Base-by-base conservation (phyloP, 306 rosid genomes). In the Cyamopsis tetragonoloba region DNA sequence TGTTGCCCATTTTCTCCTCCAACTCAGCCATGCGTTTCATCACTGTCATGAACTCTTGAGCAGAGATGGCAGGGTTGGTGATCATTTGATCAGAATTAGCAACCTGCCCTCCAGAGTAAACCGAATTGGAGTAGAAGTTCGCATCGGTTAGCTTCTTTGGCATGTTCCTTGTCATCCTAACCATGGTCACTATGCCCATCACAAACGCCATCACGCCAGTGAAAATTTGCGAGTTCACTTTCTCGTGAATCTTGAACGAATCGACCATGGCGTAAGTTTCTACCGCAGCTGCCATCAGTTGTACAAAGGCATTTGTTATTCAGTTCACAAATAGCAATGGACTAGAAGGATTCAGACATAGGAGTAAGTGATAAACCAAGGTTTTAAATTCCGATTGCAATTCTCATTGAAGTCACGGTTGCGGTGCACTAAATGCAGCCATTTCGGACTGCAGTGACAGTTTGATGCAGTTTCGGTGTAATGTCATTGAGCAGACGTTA, bases 21-120 rank as follows among this genome's bases (percentile, higher is more conserved):
- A 92, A 66, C 47, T 87, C 96, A 32, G 92, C 91, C 89, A 92
- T 89, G 70, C 96, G 95, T 66, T 89, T 89, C 81, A 87, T 72
- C 43, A 85, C 88, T 20, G 87, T 65, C 91, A 83, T 82, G 80
- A 78, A 80, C 46, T 85, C 92, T 23, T 72, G 60, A 15, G 71
- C 56, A 11, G 87, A 67, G 63, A 88, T 77, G 72, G 76, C 39
- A 35, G 82, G 72, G 7, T 18, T 44, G 12, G 86, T 44, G 12
- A 85, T 76, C 68, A 80, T 66, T 32, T 76, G 64, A 11, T 80
- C 73, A 20, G 69, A 62, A n/a, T 65, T 47, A 39, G 71, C 10
- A 10, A 3, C 30, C 64, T 80, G 72, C 3, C 37, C 60, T 2
- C 28, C 77, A 3, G 75, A 73, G 69, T 65, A 85, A 48, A 35